A percentile compares a stretch with the other conserved stretches of the same genome.
phyloP scores from a whole-genome alignment of 768 basidiomycete genomes.

The Favolaschia claudopus region DNA sequence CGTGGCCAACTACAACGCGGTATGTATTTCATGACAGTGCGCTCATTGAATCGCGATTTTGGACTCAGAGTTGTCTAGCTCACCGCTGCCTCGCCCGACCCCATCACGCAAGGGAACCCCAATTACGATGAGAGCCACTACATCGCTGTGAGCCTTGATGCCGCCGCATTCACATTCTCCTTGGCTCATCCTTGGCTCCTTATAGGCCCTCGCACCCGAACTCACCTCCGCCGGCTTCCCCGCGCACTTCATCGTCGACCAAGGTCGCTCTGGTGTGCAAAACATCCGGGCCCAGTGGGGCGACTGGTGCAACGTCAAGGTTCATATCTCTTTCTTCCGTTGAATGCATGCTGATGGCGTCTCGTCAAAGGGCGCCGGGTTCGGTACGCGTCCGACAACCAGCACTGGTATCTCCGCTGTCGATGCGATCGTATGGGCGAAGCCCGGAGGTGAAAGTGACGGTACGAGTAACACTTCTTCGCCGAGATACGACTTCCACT shows the following conservation, averaged over 20 bases:
- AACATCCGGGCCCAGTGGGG: conserved; percentile 51
- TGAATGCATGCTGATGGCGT: conserved; percentile 18
- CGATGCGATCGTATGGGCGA: conserved; percentile 71
- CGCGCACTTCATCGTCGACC: conserved; percentile 51
- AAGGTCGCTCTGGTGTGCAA: conserved; percentile 51
- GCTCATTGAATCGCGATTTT: neutral
- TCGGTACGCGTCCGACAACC: conserved; percentile 64
- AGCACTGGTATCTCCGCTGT: conserved; percentile 62
- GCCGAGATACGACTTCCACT: conserved; percentile 59
- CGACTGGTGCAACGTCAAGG: conserved; percentile 42
- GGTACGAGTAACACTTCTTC: conserved; percentile 66
- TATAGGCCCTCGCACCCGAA: conserved; percentile 43
- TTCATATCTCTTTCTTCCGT: too few relatives aligned
- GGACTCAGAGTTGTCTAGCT: too few relatives aligned
- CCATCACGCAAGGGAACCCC: too few relatives aligned
- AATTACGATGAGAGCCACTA: conserved; percentile 52
- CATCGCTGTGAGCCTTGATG: too few relatives aligned
- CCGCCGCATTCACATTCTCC: too few relatives aligned
- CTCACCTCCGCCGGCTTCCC: conserved; percentile 27
- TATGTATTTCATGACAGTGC: conserved; percentile 4
- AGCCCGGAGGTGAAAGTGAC: conserved; percentile 74
- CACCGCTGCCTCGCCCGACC: too few relatives aligned
- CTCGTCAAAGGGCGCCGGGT: conserved; percentile 19
- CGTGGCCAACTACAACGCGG: conserved; percentile 29
- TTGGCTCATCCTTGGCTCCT: too few relatives aligned